Percentiles rank a stretch among this genome's conserved stretches.
These are phyloP conservation scores for Russula emetica DNA, from an alignment of 768 basidiomycete genomes.

Conservation along the genomic window DNA sequence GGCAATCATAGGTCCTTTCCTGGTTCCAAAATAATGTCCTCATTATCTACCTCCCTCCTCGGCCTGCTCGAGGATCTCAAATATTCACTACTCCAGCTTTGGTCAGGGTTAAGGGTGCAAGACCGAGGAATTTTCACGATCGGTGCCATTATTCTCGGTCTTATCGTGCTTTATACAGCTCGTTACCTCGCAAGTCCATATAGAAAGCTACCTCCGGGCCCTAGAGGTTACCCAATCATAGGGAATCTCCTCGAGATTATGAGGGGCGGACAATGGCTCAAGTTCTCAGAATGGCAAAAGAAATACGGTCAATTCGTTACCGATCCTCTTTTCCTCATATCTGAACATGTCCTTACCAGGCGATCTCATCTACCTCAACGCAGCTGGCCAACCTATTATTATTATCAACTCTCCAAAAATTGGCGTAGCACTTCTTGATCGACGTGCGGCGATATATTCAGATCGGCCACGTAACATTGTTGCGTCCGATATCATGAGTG, in stretches of 20 bases:
- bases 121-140: neutral
- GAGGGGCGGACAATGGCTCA: neutral
- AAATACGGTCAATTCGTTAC: no score
- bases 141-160: neutral
- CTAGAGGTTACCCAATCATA: slow-evolving; percentile 2
- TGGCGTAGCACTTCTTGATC: no score
- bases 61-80: neutral
- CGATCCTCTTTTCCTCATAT: no score
- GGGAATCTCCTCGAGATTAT: neutral
- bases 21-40: neutral
- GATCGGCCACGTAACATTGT: neutral
- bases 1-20: no score
- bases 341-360: no score
- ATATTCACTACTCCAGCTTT: neutral
- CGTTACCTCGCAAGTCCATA: neutral
- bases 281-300: no score
- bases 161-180: neutral
- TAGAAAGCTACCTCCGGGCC: neutral
- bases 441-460: neutral
- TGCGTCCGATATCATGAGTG: neutral
- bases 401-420: no score
- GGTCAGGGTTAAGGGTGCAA: neutral
- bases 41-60: neutral
- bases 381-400: no score
- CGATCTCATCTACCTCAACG: no score